Conservation (phyloP, 768 basidiomycete species). For the Tremella yokohamensis region DNA sequence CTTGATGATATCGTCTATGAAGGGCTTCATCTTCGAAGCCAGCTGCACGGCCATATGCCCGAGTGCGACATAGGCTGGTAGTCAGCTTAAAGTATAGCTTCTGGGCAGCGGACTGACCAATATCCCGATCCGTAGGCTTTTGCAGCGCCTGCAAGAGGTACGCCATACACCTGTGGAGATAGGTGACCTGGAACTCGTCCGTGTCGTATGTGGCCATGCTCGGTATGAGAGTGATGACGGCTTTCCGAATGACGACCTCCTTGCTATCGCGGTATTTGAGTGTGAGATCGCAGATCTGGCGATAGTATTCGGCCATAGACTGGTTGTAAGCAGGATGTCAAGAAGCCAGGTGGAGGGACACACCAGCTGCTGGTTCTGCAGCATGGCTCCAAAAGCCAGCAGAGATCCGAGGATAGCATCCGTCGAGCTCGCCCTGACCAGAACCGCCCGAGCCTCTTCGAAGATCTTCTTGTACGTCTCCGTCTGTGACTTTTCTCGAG, state of each 20-base stretch:
- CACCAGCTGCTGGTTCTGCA: conserved; percentile 92
- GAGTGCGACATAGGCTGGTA: conserved; percentile 85
- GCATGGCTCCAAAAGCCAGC: conserved; percentile 81
- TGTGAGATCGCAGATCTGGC: conserved; percentile 83
- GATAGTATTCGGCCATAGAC: conserved; percentile 58
- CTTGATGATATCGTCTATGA: conserved; percentile 83
- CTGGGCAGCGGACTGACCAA: conserved; percentile 58
- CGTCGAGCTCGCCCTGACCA: conserved; percentile 72
- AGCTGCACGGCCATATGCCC: conserved; percentile 91
- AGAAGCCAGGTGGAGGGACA: conserved; percentile 37
- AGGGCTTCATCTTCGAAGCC: conserved; percentile 90
- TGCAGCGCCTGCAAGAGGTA: conserved; percentile 82
- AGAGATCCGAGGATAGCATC: conserved; percentile 91
- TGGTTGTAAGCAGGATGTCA: conserved; percentile 18
- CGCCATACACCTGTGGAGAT: conserved; percentile 88
- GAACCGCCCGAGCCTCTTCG: conserved; percentile 71
- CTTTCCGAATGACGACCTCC: conserved; percentile 82
- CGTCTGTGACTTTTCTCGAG: conserved; percentile 63
- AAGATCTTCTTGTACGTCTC: conserved; percentile 74
- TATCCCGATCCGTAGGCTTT: conserved; percentile 81
- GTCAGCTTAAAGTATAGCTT: neutral
- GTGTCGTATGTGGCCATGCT: conserved; percentile 92
- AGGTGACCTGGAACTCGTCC: conserved; percentile 82
- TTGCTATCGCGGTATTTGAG: conserved; percentile 81
- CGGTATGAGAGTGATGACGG: conserved; percentile 93